Evolutionary conservation across 225 moss, liverwort and hornwort species (phyloP).

Genomic region (Pseudisothecium myosuroides): DNA sequence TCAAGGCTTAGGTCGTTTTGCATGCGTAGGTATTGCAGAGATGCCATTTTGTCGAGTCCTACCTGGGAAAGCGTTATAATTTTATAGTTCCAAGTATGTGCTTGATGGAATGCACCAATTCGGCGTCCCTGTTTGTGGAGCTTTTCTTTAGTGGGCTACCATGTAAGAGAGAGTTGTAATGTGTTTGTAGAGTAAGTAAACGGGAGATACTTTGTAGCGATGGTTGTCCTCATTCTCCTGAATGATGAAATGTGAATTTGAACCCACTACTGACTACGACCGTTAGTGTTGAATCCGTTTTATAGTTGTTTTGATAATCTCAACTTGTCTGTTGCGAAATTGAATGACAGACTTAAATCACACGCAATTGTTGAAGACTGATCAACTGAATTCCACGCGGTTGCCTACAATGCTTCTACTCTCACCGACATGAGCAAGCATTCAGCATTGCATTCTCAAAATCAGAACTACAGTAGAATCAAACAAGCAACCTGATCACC

Average conservation of each 20-base stretch:
- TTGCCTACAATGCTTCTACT: neutral
- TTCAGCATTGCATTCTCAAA: too few species aligned
- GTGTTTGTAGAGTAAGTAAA: neutral
- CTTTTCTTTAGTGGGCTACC: neutral
- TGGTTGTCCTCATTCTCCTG: neutral
- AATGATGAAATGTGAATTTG: neutral
- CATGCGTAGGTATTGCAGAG: neutral
- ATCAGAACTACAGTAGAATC: neutral
- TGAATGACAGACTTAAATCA: neutral
- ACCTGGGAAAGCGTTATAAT: neutral
- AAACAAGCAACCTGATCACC: neutral
- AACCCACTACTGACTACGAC: neutral
- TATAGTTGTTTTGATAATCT: neutral
- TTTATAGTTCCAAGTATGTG: neutral
- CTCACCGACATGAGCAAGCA: neutral
- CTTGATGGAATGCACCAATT: neutral
- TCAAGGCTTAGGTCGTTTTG: slow-evolving; percentile 22
- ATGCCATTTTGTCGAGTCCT: neutral
- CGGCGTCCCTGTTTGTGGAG: neutral
- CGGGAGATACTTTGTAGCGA: neutral
- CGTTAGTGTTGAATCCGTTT: neutral
- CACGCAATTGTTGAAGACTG: neutral
- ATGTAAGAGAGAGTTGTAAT: neutral
- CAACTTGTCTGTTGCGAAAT: neutral
- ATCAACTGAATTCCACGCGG: neutral